Percentiles rank a stretch among this genome's conserved stretches.
Evolutionary conservation across 1,284 basidiomycete species (phyloP).

Genomic region (Cystobasidiaceae sp.): DNA sequence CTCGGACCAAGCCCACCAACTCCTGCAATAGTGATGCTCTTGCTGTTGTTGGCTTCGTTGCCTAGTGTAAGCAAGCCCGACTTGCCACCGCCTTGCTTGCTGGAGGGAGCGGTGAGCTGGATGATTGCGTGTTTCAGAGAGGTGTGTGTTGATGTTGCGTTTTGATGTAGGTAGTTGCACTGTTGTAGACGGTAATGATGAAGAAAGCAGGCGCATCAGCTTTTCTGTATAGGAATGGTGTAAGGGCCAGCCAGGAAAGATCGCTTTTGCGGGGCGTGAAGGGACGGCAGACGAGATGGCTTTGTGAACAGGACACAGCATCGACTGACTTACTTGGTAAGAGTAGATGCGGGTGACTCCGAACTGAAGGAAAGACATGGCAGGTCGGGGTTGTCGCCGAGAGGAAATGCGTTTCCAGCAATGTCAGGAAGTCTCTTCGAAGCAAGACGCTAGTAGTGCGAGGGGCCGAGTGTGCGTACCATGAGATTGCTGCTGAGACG

Average conservation of each 20-base stretch:
- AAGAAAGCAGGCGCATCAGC: not conserved
- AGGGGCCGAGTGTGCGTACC: not conserved
- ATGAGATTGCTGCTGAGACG: conserved; percentile 29
- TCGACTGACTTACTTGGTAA: conserved; percentile 2
- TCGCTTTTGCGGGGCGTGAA: no score
- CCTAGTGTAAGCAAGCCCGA: not conserved
- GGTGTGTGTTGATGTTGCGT: conserved; percentile 16
- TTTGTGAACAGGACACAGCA: not conserved
- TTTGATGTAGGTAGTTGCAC: conserved; percentile 27
- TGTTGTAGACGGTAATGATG: not conserved
- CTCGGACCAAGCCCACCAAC: no score
- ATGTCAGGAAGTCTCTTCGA: not conserved
- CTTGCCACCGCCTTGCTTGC: not conserved
- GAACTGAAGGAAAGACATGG: not conserved
- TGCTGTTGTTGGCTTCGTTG: no score
- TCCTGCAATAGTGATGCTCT: no score
- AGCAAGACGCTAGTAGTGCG: no score
- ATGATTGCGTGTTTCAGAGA: conserved; percentile 19
- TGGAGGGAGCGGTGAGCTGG: not conserved
- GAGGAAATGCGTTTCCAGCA: not conserved
- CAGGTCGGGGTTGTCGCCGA: not conserved
- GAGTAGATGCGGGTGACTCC: conserved; percentile 28
- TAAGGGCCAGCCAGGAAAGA: no score
- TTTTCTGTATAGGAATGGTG: no score
- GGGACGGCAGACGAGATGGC: no score